A percentile compares a stretch with the other conserved stretches of the same genome.
Conservation (phyloP, 2,329 filamentous ascomycete species). For the Penicillium italicum region DNA sequence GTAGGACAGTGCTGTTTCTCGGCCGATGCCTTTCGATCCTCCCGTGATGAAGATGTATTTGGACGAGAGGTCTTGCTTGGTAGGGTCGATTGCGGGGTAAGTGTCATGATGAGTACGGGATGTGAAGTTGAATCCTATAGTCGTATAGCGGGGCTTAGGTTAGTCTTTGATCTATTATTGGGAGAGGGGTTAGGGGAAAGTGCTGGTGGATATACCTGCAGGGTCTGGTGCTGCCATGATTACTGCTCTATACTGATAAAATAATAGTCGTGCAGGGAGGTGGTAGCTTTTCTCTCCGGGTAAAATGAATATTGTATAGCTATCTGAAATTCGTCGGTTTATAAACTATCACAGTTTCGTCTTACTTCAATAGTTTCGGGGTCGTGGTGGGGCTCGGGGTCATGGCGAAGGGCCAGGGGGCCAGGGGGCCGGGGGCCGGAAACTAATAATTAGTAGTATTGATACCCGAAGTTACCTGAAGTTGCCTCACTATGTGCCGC, state of each 20-base stretch:
- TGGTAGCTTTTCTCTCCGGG: neutral
- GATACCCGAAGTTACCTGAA: too few species aligned
- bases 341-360: neutral
- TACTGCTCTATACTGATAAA: neutral
- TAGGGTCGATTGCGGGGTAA: neutral
- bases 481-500: too few species aligned
- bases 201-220: neutral
- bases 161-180: neutral
- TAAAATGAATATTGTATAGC: neutral
- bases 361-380: neutral
- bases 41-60: neutral
- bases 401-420: too few species aligned
- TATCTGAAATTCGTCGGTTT: neutral
- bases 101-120: neutral
- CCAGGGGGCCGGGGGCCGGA: too few species aligned
- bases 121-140: neutral
- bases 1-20: neutral
- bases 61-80: neutral
- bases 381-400: neutral
- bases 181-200: neutral
- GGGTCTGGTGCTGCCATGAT: neutral
- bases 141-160: neutral
- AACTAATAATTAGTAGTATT: too few species aligned
- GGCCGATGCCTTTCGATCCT: neutral
- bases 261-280: neutral